Evolutionary conservation across 2,329 filamentous ascomycete species (phyloP).

Genomic region (Fusarium sterilihyphosum): DNA sequence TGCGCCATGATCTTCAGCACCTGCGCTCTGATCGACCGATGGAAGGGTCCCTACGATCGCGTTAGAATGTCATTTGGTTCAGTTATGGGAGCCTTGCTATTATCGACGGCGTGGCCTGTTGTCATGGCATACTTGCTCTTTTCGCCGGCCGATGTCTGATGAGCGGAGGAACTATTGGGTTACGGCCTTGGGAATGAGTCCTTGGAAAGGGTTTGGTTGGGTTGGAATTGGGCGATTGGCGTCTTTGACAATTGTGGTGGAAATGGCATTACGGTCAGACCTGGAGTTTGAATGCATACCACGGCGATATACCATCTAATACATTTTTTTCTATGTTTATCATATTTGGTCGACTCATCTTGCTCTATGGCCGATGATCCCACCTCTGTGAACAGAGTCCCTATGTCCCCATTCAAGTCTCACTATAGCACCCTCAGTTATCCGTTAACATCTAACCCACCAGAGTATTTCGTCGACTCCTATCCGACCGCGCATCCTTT

Average conservation of each 20-base stretch:
- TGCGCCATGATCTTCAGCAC: slow-evolving; percentile 56
- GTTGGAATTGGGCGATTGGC: slow-evolving; percentile 11
- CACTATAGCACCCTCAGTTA: neutral
- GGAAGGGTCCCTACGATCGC: slow-evolving; percentile 52
- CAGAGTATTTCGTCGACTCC: slow-evolving; percentile 58
- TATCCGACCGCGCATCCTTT: slow-evolving; percentile 49
- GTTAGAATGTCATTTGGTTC: slow-evolving; percentile 42
- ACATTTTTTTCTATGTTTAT: slow-evolving; percentile 13
- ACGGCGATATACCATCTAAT: slow-evolving; percentile 35
- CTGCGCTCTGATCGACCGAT: slow-evolving; percentile 54
- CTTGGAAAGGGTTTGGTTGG: neutral
- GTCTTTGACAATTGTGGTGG: slow-evolving; percentile 13
- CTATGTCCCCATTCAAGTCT: neutral
- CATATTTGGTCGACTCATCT: neutral
- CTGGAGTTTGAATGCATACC: slow-evolving; percentile 35
- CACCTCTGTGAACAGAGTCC: neutral
- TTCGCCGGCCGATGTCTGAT: slow-evolving; percentile 20
- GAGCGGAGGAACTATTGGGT: neutral
- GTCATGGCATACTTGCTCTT: slow-evolving; percentile 49
- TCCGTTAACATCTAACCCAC: slow-evolving; percentile 41
- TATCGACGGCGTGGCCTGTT: slow-evolving; percentile 51
- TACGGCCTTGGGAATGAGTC: neutral
- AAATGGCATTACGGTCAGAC: slow-evolving; percentile 23
- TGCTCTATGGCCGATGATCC: neutral
- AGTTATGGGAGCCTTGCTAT: slow-evolving; percentile 46